These are phyloP conservation scores for Aspergillus jensenii DNA, from an alignment of 2,329 filamentous ascomycete species.

Conservation along the genomic window DNA sequence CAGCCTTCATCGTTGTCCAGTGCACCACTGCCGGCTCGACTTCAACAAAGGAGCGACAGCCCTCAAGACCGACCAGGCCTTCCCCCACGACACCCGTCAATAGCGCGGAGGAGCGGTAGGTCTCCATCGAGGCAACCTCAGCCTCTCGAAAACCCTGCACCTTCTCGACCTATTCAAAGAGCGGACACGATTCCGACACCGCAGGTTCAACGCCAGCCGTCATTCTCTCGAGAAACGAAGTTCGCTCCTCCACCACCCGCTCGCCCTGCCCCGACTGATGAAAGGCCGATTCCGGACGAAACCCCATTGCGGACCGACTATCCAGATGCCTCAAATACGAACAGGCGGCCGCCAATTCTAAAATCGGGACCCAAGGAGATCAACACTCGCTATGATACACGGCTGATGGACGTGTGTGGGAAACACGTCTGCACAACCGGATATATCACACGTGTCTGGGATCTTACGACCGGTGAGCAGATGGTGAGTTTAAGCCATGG, in stretches of 20 bases:
- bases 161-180: constrained; percentile 1
- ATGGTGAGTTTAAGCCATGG: constrained; percentile 79
- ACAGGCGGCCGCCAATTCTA: constrained; percentile 76
- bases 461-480: constrained; percentile 74
- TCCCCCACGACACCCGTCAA: constrained; percentile 41
- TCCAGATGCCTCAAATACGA: constrained; percentile 80
- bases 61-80: constrained; percentile 51
- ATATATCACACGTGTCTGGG: constrained; percentile 86
- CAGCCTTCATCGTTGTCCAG: constrained; percentile 21
- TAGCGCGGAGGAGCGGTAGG: constrained; percentile 19
- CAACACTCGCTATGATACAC: constrained; percentile 79
- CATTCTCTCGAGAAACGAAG: constrained; percentile 28
- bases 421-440: constrained; percentile 84
- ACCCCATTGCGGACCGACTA: constrained; percentile 61
- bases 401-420: constrained; percentile 83
- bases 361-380: constrained; percentile 75
- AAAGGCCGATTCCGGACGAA: constrained; percentile 49
- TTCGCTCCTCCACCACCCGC: constrained; percentile 18
- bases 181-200: constrained; percentile 18
- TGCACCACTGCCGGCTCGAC: constrained; percentile 45
- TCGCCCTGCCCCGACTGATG: constrained; percentile 52
- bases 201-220: constrained; percentile 27
- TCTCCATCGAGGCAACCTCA: constrained; percentile 24
- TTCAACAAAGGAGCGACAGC: constrained; percentile 26
- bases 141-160: constrained; percentile 3